A percentile compares a stretch with the other conserved stretches of the same genome.
phyloP scores from a whole-genome alignment of 2,329 filamentous ascomycete genomes.

The Huntiella moniliformis region DNA sequence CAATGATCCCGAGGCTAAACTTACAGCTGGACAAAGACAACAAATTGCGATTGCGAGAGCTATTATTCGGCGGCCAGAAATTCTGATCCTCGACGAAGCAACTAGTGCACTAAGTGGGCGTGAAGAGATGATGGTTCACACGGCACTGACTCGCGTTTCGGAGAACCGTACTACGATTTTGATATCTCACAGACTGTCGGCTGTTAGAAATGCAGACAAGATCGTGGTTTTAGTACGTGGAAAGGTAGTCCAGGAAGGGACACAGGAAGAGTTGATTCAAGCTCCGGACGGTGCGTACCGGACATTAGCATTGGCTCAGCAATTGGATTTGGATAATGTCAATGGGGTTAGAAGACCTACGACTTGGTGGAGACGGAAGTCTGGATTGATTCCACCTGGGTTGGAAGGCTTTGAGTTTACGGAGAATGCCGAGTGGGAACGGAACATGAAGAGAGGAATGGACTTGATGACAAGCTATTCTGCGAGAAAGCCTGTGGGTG shows the following conservation, averaged over 20 bases:
- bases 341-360: slow-evolving; percentile 6
- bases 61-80: slow-evolving; percentile 24
- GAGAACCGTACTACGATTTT: slow-evolving; percentile 41
- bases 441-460: slow-evolving; percentile 6
- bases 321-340: slow-evolving; percentile 13
- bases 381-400: slow-evolving; percentile 7
- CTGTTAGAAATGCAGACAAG: slow-evolving; percentile 39
- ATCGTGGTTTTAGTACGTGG: slow-evolving; percentile 52
- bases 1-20: slow-evolving; percentile 35
- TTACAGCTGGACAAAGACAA: slow-evolving; percentile 48
- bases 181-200: slow-evolving; percentile 40
- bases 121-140: slow-evolving; percentile 30
- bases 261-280: slow-evolving; percentile 33
- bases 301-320: slow-evolving; percentile 22
- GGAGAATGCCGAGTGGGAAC: slow-evolving; percentile 8
- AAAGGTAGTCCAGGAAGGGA: slow-evolving; percentile 37
- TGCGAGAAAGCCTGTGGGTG: not conserved
- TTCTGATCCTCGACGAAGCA: slow-evolving; percentile 48
- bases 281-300: slow-evolving; percentile 25
- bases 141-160: slow-evolving; percentile 32
- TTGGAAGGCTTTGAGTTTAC: slow-evolving; percentile 8
- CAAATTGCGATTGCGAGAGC: slow-evolving; percentile 38
- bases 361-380: slow-evolving; percentile 10
- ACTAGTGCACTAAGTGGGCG: slow-evolving; percentile 33
- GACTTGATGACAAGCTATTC: slow-evolving; percentile 7